Evolutionary conservation across 2,329 filamentous ascomycete genomes (phyloP).

Genomic region (Penicillium sp.): DNA sequence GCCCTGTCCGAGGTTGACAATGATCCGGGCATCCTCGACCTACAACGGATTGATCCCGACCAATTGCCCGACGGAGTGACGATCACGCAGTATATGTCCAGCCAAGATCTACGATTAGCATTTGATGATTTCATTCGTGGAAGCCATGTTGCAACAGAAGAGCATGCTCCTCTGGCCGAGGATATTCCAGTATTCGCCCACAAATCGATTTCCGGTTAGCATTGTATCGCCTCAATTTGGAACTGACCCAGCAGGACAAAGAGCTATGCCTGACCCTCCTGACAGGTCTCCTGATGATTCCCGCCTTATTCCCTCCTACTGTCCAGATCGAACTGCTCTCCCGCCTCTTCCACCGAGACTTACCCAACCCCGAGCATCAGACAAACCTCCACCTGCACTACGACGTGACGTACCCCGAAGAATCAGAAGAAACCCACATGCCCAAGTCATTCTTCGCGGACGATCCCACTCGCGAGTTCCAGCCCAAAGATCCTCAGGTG

Average conservation of each 20-base stretch:
- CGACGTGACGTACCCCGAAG: slow-evolving; percentile 60
- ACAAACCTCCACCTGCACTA: slow-evolving; percentile 92
- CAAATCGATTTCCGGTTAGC: slow-evolving; percentile 38
- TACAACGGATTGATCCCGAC: slow-evolving; percentile 41
- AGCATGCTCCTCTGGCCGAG: slow-evolving; percentile 19
- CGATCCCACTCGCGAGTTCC: slow-evolving; percentile 31
- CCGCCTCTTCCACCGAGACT: slow-evolving; percentile 72
- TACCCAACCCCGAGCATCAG: slow-evolving; percentile 69
- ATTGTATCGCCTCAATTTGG: slow-evolving; percentile 11
- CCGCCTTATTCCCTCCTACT: slow-evolving; percentile 66
- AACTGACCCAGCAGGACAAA: slow-evolving; percentile 8
- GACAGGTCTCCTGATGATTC: slow-evolving; percentile 74
- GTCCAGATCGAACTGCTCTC: slow-evolving; percentile 70
- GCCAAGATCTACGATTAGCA: slow-evolving; percentile 28
- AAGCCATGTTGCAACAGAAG: slow-evolving; percentile 6
- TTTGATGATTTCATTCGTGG: slow-evolving; percentile 33
- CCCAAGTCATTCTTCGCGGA: slow-evolving; percentile 56
- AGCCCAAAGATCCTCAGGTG: slow-evolving; percentile 67
- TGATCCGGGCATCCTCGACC: slow-evolving; percentile 59
- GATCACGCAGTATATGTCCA: slow-evolving; percentile 31
- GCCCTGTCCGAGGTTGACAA: slow-evolving; percentile 52
- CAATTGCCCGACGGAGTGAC: slow-evolving; percentile 27
- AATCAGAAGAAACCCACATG: slow-evolving; percentile 1
- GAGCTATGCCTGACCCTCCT: slow-evolving; percentile 26
- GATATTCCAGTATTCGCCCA: slow-evolving; percentile 39